These are phyloP conservation scores for Phytophthora meadii DNA, from an alignment of 352 stramenopile genomes.

Conservation along the genomic window DNA sequence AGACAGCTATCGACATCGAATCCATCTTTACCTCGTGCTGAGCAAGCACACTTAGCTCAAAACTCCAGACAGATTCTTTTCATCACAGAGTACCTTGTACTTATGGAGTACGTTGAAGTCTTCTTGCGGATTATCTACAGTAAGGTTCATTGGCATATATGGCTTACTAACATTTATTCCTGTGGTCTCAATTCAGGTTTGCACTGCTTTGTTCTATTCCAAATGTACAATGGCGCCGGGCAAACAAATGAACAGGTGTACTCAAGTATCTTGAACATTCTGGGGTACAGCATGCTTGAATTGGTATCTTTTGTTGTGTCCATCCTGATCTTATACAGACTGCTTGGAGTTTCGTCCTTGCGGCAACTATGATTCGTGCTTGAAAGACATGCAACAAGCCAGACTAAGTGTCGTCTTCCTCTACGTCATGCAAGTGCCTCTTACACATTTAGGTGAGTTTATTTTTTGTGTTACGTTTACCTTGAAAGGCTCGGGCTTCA, in stretches of 20 bases:
- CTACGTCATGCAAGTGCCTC: background rate
- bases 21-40: background rate
- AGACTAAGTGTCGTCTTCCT: background rate
- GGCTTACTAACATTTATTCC: background rate
- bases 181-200: background rate
- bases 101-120: background rate
- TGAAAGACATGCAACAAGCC: background rate
- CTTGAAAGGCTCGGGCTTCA: too few relatives aligned
- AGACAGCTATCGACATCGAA: background rate
- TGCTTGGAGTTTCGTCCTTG: background rate
- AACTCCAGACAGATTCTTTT: background rate
- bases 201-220: background rate
- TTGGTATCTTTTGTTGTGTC: background rate
- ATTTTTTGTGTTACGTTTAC: background rate
- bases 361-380: background rate
- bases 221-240: background rate
- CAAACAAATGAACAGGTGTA: background rate
- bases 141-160: background rate
- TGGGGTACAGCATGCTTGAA: background rate
- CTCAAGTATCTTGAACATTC: background rate
- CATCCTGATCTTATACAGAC: background rate
- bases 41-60: background rate
- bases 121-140: background rate
- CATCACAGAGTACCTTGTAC: constrained; percentile 1
- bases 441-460: background rate